Base-by-base conservation (phyloP, 75 land plant species). In the Pseudotsuga menziesii region DNA sequence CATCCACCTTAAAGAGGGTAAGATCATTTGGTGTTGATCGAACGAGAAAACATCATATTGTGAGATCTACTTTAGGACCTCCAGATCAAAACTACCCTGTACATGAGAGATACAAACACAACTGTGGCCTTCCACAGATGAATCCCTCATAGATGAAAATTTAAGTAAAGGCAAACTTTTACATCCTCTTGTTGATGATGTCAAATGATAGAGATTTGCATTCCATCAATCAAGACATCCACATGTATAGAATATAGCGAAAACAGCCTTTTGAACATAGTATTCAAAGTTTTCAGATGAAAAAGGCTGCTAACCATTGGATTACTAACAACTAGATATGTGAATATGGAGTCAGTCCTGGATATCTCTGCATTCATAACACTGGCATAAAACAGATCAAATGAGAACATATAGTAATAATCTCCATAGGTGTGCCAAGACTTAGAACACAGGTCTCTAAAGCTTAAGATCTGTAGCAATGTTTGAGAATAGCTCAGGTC, bases 371-470 rank as follows among this genome's bases (percentile, higher is more conserved):
- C 20, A 41, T 20, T 20, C 52, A 69, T 19, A 2, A 69, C 22
- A 39, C 52, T 35, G 39, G 72, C 72, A 8, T 36, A 69, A 69
- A 39, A 20, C 20, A 69, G 72, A 67, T 35, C 71, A 67, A 20
- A 35, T 0, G 11, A 16, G 35, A 67, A n/a, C n/a, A 69, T 16
- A 8, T 44, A 39, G 41, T 39, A 44, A 44, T 44, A 44, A 5
- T 6, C 7, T 44, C 8, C 54, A 48, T 48, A 48, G 12, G 54
- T 9, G 12, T 48, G 54, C 12, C 54, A 48, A 9, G 54, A 9
- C 54, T 48, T 48, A 11, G 9, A 48, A 9, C 54, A 48, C 11
- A 48, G 54, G 9, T 48, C 54, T 2, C 54, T 48, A 48, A 48
- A 48, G 9, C 12, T 48, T 48, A 9, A 48, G 54, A 48, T 9